Evolutionary conservation across 169 alveolate species (phyloP), one percentile per base, ranked within the genome.

Genomic region (Plasmodium ovale): DNA sequence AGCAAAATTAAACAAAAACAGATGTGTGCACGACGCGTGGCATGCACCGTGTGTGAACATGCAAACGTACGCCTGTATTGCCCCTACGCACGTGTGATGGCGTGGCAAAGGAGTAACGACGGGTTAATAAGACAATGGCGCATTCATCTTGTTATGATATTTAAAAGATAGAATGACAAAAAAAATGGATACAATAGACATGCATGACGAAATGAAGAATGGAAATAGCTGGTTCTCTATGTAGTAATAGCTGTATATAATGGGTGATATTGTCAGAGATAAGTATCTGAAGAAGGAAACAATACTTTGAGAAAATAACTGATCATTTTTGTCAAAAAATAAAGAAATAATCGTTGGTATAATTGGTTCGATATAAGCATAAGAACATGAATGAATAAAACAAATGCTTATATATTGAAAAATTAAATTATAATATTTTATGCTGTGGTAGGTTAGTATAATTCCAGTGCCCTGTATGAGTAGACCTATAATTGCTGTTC

Each of bases 381-480:
- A 85, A 62, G 91, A 85, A 47, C 91, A 85, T 3, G 91, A 85
- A 85, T 85, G 85, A 60, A 85, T 85, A 49, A 85, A 85, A 51
- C 91, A 85, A 85, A 85, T 85, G 27, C 91, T 85, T 12, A 85
- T 85, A 60, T 85, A 85, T 85, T 85, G 91, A 85, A 85, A 85
- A 68, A 85, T 54, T 67, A 85, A 39, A 59, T 68, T 68, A 25
- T 85, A 68, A 37, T 54, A 85, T 64, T 85, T 85, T 54, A 85
- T 85, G 33, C 87, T 85, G 31, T 56, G 51, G 56, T 85, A 85
- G 6, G 91, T 85, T 16, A 85, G 29, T 60, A 85, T 19, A 21
- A 85, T 58, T 64, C 91, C 91, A 33, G 73, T 68, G 39, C 87
- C 56, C 14, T 85, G 91, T 42, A 85, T 85, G 0, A 85, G 49